Percentiles rank a stretch among this genome's conserved stretches.
Conservation (phyloP, 2,329 filamentous ascomycete genomes). For the Pyrenophora seminiperda region DNA sequence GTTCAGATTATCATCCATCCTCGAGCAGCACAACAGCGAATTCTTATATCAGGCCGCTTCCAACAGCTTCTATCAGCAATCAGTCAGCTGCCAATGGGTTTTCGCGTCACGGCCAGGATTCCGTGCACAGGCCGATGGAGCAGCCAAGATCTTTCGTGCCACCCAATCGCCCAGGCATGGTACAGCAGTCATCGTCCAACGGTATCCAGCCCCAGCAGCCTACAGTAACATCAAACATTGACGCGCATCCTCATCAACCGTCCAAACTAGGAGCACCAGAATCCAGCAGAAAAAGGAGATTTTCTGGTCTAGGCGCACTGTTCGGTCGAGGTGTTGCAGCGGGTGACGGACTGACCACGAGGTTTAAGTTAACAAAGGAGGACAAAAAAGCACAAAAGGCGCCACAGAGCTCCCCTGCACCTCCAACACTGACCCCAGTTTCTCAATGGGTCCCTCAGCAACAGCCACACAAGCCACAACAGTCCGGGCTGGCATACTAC, state of each 20-base stretch:
- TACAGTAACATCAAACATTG: slow-evolving; percentile 11
- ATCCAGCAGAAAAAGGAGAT: slow-evolving; percentile 51
- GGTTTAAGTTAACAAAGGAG: slow-evolving; percentile 46
- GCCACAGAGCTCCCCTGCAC: slow-evolving; percentile 30
- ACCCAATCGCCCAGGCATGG: slow-evolving; percentile 33
- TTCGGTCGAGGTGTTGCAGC: slow-evolving; percentile 49
- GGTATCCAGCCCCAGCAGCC: slow-evolving; percentile 32
- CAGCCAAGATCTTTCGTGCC: slow-evolving; percentile 18
- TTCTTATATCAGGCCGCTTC: slow-evolving; percentile 4
- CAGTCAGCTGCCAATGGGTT: slow-evolving; percentile 34
- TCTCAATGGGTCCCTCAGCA: slow-evolving; percentile 27
- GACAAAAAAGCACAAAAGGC: slow-evolving; percentile 45
- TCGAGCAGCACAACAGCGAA: slow-evolving; percentile 2
- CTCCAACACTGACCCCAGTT: slow-evolving; percentile 14
- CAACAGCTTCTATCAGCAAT: slow-evolving; percentile 23
- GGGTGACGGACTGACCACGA: slow-evolving; percentile 30
- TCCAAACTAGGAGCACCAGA: slow-evolving; percentile 27
- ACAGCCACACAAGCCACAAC: slow-evolving; percentile 23
- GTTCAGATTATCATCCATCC: slow-evolving; percentile 13
- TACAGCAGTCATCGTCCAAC: slow-evolving; percentile 34
- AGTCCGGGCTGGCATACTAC: slow-evolving; percentile 23
- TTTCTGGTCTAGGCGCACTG: slow-evolving; percentile 52
- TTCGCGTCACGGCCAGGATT: slow-evolving; percentile 28
- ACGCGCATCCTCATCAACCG: slow-evolving; percentile 20
- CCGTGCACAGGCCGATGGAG: slow-evolving; percentile 20